Conservation (phyloP, 805 yeast genomes). For the Candida hungchunana region DNA sequence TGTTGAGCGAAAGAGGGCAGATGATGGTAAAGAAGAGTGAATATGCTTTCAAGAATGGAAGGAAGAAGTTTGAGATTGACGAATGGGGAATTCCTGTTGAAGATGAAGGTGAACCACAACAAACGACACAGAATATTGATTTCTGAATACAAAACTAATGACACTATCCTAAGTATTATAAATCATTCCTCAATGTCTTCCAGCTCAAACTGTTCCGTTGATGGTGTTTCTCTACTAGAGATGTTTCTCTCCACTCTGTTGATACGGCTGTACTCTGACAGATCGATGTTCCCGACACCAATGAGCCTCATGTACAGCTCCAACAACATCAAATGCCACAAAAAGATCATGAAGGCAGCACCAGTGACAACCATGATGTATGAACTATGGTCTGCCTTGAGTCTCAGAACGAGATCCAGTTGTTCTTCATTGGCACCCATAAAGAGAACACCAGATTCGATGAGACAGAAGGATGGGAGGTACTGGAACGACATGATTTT, state of each 20-base stretch:
- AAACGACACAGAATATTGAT: constrained; percentile 10
- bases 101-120: constrained; percentile 39
- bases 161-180: too few relatives aligned
- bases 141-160: too few relatives aligned
- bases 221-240: constrained; percentile 8
- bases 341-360: constrained; percentile 65
- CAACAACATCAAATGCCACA: constrained; percentile 61
- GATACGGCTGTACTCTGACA: constrained; percentile 9
- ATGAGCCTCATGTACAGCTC: constrained; percentile 50
- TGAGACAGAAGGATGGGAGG: constrained; percentile 75
- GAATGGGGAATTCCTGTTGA: constrained; percentile 98
- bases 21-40: constrained; percentile 76
- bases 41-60: constrained; percentile 81
- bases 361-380: constrained; percentile 69
- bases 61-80: constrained; percentile 78
- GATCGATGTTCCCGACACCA: constrained; percentile 5
- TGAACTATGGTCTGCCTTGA: constrained; percentile 82
- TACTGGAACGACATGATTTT: constrained; percentile 72
- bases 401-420: constrained; percentile 58
- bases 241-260: constrained; percentile 10
- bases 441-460: constrained; percentile 75
- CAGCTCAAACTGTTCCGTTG: constrained; percentile 23
- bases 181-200: constrained; percentile 21
- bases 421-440: constrained; percentile 96
- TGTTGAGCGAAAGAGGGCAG: constrained; percentile 68